Evolutionary conservation across 257 asterid genomes (phyloP).

Genomic region (Solanum neorickii): DNA sequence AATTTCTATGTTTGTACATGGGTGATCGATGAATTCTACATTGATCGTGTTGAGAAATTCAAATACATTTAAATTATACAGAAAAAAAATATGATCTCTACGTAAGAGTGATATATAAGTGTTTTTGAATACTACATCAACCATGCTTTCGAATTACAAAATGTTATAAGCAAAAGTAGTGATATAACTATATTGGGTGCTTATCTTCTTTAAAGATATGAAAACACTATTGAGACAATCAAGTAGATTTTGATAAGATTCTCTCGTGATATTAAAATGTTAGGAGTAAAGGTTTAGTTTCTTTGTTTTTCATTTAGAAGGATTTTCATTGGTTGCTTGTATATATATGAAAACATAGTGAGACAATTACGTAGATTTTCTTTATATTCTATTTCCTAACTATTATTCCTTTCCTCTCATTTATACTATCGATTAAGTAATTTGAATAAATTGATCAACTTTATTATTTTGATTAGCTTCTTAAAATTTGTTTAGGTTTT

Average conservation of each 20-base stretch:
- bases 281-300: not conserved
- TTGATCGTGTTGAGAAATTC: not conserved
- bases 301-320: not conserved
- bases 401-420: too few species aligned
- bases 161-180: too few species aligned
- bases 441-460: too few species aligned
- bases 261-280: not conserved
- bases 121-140: too few species aligned
- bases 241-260: not conserved
- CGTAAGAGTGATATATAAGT: too few species aligned
- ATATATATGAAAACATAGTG: not conserved
- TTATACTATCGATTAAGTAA: too few species aligned
- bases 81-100: not conserved
- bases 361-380: not conserved
- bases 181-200: not conserved
- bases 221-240: not conserved
- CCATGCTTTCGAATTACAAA: too few species aligned
- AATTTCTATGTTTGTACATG: not conserved
- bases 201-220: not conserved
- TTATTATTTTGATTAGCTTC: too few species aligned
- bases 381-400: not conserved
- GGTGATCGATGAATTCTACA: not conserved
- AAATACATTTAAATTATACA: not conserved
- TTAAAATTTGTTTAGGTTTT: too few species aligned
- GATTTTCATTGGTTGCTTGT: not conserved